Evolutionary conservation across 2,329 filamentous ascomycete species (phyloP).

Genomic region (Aspergillus pseudoviridinutans): DNA sequence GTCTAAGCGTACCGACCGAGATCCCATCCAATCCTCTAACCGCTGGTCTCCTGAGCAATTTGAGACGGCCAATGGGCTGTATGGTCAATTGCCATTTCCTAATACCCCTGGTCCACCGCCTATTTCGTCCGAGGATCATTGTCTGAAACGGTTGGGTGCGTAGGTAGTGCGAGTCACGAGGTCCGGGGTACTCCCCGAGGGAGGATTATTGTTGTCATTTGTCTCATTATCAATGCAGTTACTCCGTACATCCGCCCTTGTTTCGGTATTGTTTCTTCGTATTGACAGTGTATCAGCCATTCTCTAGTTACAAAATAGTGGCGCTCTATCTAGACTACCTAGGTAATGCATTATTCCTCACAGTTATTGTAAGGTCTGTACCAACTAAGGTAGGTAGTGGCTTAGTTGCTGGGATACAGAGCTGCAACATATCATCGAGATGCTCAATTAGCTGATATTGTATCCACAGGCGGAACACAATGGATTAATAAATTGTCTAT

Average conservation of each 20-base stretch:
- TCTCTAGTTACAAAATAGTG: neutral
- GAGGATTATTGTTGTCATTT: neutral
- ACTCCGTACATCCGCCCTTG: neutral
- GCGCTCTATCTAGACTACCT: neutral
- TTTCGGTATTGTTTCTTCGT: neutral
- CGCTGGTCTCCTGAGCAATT: slow-evolving; percentile 3
- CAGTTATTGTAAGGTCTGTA: neutral
- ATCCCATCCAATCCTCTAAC: neutral
- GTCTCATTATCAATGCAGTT: neutral
- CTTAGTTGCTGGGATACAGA: neutral
- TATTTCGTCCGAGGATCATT: neutral
- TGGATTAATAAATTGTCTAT: no score
- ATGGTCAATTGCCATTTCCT: neutral
- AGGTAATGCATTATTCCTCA: neutral
- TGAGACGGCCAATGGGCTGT: neutral
- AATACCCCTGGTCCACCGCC: neutral
- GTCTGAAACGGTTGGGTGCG: neutral
- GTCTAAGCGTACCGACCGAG: neutral
- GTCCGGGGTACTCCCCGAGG: slow-evolving; percentile 10
- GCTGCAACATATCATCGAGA: neutral
- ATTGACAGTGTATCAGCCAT: neutral
- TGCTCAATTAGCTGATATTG: neutral
- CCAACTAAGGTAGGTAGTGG: neutral
- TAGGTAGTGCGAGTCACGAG: slow-evolving; percentile 8
- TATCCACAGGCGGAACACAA: neutral